Evolutionary conservation across 257 asterid species (phyloP).

Genomic region (Nicotiana paniculata): DNA sequence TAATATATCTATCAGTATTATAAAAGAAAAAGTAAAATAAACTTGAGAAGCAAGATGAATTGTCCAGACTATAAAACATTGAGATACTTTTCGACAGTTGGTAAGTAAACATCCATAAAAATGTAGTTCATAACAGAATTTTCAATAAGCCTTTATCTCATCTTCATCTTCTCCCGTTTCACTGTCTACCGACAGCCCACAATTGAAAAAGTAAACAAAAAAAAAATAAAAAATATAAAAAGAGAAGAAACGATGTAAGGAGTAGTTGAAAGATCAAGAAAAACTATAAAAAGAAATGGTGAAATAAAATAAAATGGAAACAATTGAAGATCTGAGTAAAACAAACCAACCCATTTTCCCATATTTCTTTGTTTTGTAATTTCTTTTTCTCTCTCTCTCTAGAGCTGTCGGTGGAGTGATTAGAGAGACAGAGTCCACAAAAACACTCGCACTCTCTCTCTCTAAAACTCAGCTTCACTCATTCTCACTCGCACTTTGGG

Average conservation of each 20-base stretch:
- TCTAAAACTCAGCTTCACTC: constrained; percentile 26
- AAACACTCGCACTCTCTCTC: not conserved
- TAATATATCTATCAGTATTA: no score
- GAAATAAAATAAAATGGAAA: not conserved
- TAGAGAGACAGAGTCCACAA: not conserved
- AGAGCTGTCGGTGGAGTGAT: constrained; percentile 13
- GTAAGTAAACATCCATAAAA: not conserved
- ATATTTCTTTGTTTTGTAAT: not conserved
- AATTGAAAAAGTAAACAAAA: not conserved
- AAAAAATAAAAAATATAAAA: not conserved
- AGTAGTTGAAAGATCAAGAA: not conserved
- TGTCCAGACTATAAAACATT: not conserved
- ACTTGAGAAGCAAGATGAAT: not conserved
- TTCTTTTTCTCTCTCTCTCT: not conserved
- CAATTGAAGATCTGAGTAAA: not conserved
- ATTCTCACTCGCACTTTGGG: constrained; percentile 4
- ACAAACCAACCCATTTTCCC: not conserved
- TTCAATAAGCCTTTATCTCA: not conserved
- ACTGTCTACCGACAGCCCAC: not conserved
- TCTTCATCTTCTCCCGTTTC: not conserved
- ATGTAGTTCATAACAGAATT: not conserved
- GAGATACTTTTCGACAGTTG: not conserved
- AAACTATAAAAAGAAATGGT: not conserved
- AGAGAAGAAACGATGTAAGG: not conserved
- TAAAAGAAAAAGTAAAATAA: no score